Base-by-base conservation (phyloP, 139 green algal species). In the Coelastrella sp. region DNA sequence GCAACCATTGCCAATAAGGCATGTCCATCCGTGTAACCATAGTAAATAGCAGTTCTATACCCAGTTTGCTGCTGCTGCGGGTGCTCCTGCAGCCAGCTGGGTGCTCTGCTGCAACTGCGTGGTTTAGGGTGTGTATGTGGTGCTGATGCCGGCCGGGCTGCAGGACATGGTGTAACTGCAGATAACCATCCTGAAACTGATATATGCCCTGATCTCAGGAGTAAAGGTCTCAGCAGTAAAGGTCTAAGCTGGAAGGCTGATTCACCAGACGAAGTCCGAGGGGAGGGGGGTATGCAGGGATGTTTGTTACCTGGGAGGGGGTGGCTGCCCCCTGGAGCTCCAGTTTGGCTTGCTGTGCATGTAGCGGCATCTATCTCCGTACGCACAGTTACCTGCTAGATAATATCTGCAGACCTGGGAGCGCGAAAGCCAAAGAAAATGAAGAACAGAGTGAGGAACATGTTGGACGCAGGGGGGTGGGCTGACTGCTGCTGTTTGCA, bases 311-410 rank as follows among this genome's bases (percentile, higher is more conserved):
- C 74, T 80, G n/a, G 74, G 74, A 16, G 59, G 58, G 57, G 84
- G 54, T 20, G 81, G 61, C 64, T 87, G 81, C 23, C 81, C 81
- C 20, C 75, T 85, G 59, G 17, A 5, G 16, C 59, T 85, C 74
- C 74, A 91, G 17, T n/a, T 19, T 47, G 19, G 86, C 32, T 80
- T 74, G 73, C 80, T 76, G 89, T 96, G 94, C 16, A 92, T 85
- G 75, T 95, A 96, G 7, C 92, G 88, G 74, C 94, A 96, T 17
- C 84, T 91, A 59, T 94, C 88, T 3, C 95, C 94, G 87, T 96
- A 97, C 0, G 87, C 88, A 74, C 95, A 97, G 58, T 92, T 57
- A 8, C 95, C 95, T 23, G 85, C 79, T 22, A 97, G 68, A 56
- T 93, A 97, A 86, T 93, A 94, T 23, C 79, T 94, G 92, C 95